phyloP scores from a whole-genome alignment of 2,329 filamentous ascomycete species.

The Neocucurbitaria cava region DNA sequence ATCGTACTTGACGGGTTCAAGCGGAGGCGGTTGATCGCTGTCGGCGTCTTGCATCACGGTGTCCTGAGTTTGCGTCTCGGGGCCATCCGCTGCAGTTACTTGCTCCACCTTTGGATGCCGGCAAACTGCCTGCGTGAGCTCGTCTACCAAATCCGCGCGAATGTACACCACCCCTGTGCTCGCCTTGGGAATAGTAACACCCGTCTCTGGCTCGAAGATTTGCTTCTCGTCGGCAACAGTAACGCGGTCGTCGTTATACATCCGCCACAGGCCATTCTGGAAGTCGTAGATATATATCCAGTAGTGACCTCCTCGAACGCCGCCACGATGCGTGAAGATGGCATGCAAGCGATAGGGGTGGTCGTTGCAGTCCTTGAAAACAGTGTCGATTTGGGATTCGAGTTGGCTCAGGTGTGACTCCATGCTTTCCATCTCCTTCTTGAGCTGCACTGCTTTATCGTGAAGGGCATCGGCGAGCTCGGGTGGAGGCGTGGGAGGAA shows the following conservation, averaged over 20 bases:
- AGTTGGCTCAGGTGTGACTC: conserved; percentile 54
- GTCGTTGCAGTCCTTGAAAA: conserved; percentile 69
- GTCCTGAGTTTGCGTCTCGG: conserved; percentile 11
- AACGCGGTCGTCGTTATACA: conserved; percentile 91
- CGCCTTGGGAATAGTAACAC: conserved; percentile 52
- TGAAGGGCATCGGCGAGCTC: conserved; percentile 29
- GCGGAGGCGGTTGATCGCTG: conserved; percentile 10
- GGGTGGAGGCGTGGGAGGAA: conserved; percentile 27
- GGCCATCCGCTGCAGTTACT: neutral
- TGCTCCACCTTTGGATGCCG: conserved; percentile 19
- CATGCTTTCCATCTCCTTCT: conserved; percentile 34
- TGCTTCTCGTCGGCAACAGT: conserved; percentile 68
- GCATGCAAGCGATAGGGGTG: conserved; percentile 85
- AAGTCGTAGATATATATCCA: conserved; percentile 98
- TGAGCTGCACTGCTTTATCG: conserved; percentile 29
- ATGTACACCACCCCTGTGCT: conserved; percentile 79
- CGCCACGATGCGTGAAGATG: conserved; percentile 88
- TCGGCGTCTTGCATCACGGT: conserved; percentile 20
- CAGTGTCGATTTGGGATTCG: conserved; percentile 58
- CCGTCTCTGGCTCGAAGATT: conserved; percentile 72
- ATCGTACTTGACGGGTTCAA: conserved; percentile 13
- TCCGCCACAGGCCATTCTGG: conserved; percentile 79
- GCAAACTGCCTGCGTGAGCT: conserved; percentile 63
- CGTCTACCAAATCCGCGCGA: conserved; percentile 68
- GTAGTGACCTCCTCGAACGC: conserved; percentile 76